Evolutionary conservation across 2,329 filamentous ascomycete genomes (phyloP), one percentile per base, ranked within the genome.

Genomic region (Ceratocystis harringtonii): DNA sequence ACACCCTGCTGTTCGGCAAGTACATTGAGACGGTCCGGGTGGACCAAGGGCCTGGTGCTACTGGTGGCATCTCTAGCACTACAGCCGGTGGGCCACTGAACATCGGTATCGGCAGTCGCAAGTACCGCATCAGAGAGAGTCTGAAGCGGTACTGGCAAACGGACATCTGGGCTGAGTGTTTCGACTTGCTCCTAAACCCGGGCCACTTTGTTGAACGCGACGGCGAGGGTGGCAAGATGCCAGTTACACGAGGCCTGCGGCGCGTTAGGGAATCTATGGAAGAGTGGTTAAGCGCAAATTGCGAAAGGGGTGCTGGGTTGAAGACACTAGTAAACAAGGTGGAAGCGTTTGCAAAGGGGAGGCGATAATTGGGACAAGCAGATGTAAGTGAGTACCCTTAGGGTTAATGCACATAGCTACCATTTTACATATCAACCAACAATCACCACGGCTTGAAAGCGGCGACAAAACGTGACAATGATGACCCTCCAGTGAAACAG

Each of bases 131-230:
- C 69, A 83, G 87, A 63, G 92, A 96, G 75, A 83, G 79, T 15
- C 76, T 97, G 68, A 99, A 99, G 78, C 78, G 94, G 57, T 99
- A 99, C 76, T 99, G 94, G 94, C 92, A 97, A 78, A 88, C 86
- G 61, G 91, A 96, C 62, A 84, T 97, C 57, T 99, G 94, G 94
- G 76, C 73, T 1, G 85, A 88, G 68, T 85, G 88, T 61, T 95
- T 99, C 74, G 88, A 92, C 69, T 71, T 97, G 67, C 76, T 97
- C 69, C 78, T 99, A 55, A 99, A 99, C 74, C 92, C 92, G 0
- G 80, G 82, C 1, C 80, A 79, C 66, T 84, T 86, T 74, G 75
- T 83, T n/a, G 81, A 81, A 8, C 77, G 72, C 0, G 84, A 85
- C 32, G 68, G 66, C 32, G 68, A 69, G 30, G 84, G 79, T 0